A percentile compares a stretch with the other conserved stretches of the same genome.
Conservation (phyloP, 345 rosid genomes). For the Nephelium lappaceum region DNA sequence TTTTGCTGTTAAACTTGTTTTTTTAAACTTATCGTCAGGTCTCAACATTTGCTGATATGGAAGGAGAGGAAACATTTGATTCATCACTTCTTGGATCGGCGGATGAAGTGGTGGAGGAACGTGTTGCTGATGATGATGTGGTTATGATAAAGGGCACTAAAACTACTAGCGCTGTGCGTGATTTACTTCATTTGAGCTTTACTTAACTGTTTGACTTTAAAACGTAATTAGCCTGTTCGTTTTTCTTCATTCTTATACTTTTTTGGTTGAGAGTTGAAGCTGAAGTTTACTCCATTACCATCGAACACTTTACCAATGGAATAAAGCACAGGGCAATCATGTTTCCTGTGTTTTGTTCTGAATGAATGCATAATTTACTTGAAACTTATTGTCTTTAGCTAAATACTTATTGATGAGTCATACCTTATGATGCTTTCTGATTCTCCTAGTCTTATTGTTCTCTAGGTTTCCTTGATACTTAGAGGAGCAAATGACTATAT, state of each 20-base stretch:
- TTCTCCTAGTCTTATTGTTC: conserved; percentile 15
- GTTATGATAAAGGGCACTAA: conserved; percentile 90
- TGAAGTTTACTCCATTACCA: neutral
- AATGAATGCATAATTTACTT: neutral
- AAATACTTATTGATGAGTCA: neutral
- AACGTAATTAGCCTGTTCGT: neutral
- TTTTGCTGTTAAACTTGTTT: conserved; percentile 13
- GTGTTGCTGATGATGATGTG: conserved; percentile 94
- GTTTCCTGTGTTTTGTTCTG: neutral
- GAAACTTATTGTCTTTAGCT: neutral
- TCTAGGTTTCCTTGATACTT: conserved; percentile 88
- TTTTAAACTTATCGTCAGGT: conserved; percentile 47
- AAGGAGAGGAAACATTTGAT: conserved; percentile 98
- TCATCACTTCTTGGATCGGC: conserved; percentile 78
- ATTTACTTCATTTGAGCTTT: conserved; percentile 9
- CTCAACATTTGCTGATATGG: conserved; percentile 99
- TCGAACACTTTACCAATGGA: neutral
- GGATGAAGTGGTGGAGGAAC: conserved; percentile 92
- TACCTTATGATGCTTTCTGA: neutral
- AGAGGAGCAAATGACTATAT: conserved; percentile 97
- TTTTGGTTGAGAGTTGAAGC: neutral
- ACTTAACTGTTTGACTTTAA: neutral
- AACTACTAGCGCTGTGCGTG: conserved; percentile 75
- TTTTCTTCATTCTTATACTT: neutral
- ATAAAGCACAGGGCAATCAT: neutral